Evolutionary conservation across 2,329 filamentous ascomycete genomes (phyloP).

Genomic region (Cladophialophora carrionii): DNA sequence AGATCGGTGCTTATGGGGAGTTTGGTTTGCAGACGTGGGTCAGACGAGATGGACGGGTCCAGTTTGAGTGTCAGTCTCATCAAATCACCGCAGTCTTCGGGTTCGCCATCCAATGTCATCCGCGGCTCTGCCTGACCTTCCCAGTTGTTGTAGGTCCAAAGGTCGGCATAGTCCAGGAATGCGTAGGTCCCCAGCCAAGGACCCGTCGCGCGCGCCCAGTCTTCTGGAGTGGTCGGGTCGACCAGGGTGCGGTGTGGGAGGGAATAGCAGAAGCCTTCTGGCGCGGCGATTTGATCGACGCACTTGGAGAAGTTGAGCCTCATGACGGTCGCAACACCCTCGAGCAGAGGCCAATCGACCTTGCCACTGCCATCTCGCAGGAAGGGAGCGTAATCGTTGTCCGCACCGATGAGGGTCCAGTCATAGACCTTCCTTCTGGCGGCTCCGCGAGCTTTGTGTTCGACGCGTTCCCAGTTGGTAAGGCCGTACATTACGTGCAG

Average conservation of each 20-base stretch:
- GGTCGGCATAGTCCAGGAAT: constrained; percentile 36
- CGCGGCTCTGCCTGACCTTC: constrained; percentile 8
- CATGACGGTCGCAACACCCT: constrained; percentile 34
- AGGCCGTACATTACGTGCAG: constrained; percentile 38
- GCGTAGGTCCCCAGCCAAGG: constrained; percentile 38
- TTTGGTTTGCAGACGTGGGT: constrained; percentile 27
- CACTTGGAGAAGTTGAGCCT: constrained; percentile 32
- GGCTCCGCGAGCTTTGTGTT: constrained; percentile 27
- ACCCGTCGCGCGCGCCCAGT: constrained; percentile 38
- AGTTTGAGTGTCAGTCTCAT: constrained; percentile 37
- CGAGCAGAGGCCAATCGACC: constrained; percentile 37
- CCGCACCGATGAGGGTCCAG: constrained; percentile 28
- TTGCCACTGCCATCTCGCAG: constrained; percentile 34
- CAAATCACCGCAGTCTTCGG: constrained; percentile 38
- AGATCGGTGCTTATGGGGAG: constrained; percentile 34
- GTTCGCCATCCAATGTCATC: constrained; percentile 34
- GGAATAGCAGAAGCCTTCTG: constrained; percentile 37
- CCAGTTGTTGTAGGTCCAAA: constrained; percentile 34
- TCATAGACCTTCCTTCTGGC: constrained; percentile 37
- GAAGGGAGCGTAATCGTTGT: constrained; percentile 38
- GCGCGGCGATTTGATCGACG: constrained; percentile 30
- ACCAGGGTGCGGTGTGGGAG: constrained; percentile 36
- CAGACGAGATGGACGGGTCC: constrained; percentile 28
- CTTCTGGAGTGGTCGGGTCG: constrained; percentile 30
- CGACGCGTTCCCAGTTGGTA: constrained; percentile 31